Conservation (phyloP, 177 flowering plant species). For the Telopea speciosissima region DNA sequence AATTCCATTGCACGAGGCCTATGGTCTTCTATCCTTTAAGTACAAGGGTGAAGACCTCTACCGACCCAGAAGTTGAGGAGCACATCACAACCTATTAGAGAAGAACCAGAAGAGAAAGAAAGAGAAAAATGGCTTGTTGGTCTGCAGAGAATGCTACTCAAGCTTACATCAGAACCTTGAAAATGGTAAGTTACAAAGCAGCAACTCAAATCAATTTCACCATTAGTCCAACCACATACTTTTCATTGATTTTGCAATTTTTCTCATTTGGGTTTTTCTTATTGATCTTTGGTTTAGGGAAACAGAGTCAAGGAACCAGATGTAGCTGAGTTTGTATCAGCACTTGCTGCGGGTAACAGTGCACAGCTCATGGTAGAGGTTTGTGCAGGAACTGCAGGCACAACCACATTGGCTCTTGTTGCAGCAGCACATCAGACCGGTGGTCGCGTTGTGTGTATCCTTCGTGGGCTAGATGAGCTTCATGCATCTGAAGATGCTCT, state of each 20-base stretch:
- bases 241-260: not conserved
- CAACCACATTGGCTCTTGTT: constrained; percentile 48
- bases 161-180: constrained; percentile 67
- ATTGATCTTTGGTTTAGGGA: constrained; percentile 38
- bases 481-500: constrained; percentile 26
- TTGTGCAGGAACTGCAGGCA: constrained; percentile 35
- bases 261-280: constrained; percentile 8
- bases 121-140: constrained; percentile 40
- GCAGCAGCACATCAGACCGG: constrained; percentile 78
- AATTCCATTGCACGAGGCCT: not conserved
- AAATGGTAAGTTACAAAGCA: constrained; percentile 49
- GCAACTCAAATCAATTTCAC: not conserved
- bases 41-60: not conserved
- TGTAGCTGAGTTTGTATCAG: constrained; percentile 68
- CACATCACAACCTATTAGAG: not conserved
- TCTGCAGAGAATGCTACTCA: constrained; percentile 87
- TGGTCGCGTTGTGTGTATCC: constrained; percentile 63
- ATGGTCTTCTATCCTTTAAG: not conserved
- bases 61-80: not conserved
- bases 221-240: not conserved
- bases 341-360: constrained; percentile 76
- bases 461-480: constrained; percentile 26
- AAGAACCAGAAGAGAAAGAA: not conserved
- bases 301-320: constrained; percentile 54
- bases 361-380: constrained; percentile 63